A percentile compares a stretch with the other conserved stretches of the same genome.
phyloP scores from a whole-genome alignment of 2,329 filamentous ascomycete species.

The Fusarium lyarnte region DNA sequence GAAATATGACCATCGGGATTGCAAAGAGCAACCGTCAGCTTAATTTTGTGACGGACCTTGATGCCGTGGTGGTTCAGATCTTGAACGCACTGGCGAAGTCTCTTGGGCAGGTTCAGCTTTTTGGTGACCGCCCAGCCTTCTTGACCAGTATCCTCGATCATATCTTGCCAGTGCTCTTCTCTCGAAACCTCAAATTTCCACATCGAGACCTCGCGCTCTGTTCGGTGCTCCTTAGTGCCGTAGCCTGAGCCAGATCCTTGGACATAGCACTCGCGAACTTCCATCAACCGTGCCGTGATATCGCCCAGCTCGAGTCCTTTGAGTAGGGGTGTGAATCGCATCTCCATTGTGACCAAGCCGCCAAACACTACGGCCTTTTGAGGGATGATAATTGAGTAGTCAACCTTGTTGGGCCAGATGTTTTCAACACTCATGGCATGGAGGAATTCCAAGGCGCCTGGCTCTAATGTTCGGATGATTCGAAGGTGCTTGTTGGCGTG shows the following conservation, averaged over 20 bases:
- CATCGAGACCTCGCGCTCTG: conserved; percentile 69
- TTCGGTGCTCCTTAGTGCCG: conserved; percentile 66
- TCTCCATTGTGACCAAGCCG: conserved; percentile 83
- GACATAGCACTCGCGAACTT: conserved; percentile 75
- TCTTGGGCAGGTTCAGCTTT: conserved; percentile 78
- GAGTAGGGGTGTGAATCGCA: conserved; percentile 85
- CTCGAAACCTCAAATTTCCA: conserved; percentile 66
- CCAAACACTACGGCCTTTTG: conserved; percentile 96
- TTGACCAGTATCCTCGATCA: conserved; percentile 73
- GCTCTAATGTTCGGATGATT: conserved; percentile 80
- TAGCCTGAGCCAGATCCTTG: conserved; percentile 54
- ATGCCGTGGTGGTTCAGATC: conserved; percentile 90
- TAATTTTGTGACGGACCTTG: conserved; percentile 91
- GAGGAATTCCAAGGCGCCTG: conserved; percentile 78
- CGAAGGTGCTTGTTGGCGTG: conserved; percentile 81
- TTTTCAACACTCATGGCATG: conserved; percentile 97
- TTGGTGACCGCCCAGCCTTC: conserved; percentile 72
- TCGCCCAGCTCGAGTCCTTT: conserved; percentile 90
- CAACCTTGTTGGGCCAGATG: conserved; percentile 96
- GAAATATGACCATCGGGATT: conserved; percentile 96
- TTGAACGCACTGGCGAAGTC: conserved; percentile 84
- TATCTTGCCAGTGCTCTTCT: conserved; percentile 73
- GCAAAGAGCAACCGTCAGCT: conserved; percentile 87
- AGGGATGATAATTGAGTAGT: conserved; percentile 92
- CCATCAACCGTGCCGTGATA: conserved; percentile 81